phyloP scores from a whole-genome alignment of 208 protist species.

The Wallacemonas sp. region DNA sequence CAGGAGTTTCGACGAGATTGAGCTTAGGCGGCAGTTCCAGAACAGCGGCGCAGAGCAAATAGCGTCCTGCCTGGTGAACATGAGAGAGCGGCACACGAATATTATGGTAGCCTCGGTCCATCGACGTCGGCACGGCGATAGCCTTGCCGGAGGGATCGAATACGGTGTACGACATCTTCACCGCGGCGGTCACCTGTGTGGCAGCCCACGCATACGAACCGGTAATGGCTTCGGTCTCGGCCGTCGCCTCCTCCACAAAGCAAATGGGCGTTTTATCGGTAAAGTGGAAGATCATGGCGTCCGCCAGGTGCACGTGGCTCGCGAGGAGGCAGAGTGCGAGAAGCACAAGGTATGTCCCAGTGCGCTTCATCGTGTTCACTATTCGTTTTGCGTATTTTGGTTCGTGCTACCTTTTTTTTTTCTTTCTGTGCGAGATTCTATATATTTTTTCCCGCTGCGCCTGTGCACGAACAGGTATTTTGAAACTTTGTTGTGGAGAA shows the following conservation, averaged over 20 bases:
- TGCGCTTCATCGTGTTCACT: neutral
- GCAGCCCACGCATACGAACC: constrained; percentile 45
- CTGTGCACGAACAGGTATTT: no score
- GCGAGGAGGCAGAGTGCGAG: constrained; percentile 7
- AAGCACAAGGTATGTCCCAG: neutral
- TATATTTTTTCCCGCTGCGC: no score
- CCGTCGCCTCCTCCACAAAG: constrained; percentile 59
- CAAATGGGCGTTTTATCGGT: constrained; percentile 41
- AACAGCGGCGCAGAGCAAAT: constrained; percentile 29
- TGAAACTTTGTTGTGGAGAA: constrained; percentile 4
- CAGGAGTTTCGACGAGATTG: constrained; percentile 6
- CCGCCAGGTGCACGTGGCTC: neutral
- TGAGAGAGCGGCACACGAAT: constrained; percentile 12
- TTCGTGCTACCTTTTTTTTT: constrained; percentile 8
- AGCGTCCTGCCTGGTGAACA: constrained; percentile 9
- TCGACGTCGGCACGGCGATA: neutral
- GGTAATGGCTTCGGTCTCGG: constrained; percentile 28
- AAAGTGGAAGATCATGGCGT: constrained; percentile 48
- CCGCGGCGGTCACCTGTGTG: neutral
- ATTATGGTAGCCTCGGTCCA: constrained; percentile 18
- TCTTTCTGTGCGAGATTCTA: neutral
- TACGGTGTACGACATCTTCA: constrained; percentile 6
- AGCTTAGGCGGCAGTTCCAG: neutral
- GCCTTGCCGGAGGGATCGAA: neutral
- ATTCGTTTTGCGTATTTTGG: no score